Evolutionary conservation across 148 eudicot genomes (phyloP), one percentile per base, ranked within the genome.

Genomic region (Oxyria digyna): DNA sequence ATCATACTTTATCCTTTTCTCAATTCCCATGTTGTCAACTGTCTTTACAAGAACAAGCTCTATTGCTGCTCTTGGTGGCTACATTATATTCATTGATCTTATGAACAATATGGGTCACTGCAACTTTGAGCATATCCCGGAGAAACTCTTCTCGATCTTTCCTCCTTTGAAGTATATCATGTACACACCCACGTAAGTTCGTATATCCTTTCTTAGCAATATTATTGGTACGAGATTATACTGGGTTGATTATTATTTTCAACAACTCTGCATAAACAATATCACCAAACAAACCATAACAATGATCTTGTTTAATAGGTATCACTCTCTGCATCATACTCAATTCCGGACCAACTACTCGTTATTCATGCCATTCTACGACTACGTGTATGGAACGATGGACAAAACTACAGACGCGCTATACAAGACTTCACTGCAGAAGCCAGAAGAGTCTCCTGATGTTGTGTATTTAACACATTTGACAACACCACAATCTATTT

Each of bases 61-160:
- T 0, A 10, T 76, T 1, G 15, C 7, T 0, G 67, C 75, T 0
- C 8, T 76, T 6, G n/a, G 68, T 40, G 83, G 80, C 13, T 80
- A 80, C 24, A 50, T 76, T 17, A 69, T 74, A 1, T 76, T 46
- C 71, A 74, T 80, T 59, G 83, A 80, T 45, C 48, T 80, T 69
- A 80, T 80, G 83, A 80, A 80, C 75, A 73, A 80, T 54, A 73
- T 80, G 80, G 80, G 83, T 0, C 83, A 80, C n/a, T 80, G 83
- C 80, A 80, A 80, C 73, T 80, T 80, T 68, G 82, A 80, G 75
- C 71, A 69, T 71, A 70, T 80, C 11, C 82, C 82, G 1, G 48
- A 71, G 4, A 18, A 67, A 46, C 26, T 76, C 62, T 76, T 80
- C 73, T 45, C 74, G 54, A 14, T 73, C 1, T 70, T 80, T 43